Evolutionary conservation across 106 monocot genomes (phyloP), one percentile per base, ranked within the genome.

Genomic region (Iris macrosiphon): DNA sequence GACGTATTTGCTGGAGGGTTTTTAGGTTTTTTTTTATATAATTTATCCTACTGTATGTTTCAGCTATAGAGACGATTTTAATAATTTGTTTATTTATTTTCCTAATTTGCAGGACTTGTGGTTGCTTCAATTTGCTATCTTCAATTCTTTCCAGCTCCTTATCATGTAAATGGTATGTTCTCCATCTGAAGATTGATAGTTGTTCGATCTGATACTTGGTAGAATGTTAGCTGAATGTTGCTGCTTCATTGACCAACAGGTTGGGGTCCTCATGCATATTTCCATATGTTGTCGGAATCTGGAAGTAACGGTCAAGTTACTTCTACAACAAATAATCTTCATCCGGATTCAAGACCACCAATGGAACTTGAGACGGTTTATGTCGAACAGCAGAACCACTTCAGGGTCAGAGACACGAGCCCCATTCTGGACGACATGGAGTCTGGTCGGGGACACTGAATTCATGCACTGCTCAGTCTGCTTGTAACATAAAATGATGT

Each of bases 1-100:
- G 79, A 80, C 60, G 79, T 80, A 15, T 72, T 76, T 72, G 64
- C 81, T 33, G 81, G 81, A 45, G 81, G 72, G 24, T 21, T 81
- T 63, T 33, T 81, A 72, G 81, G 81, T 81, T 53, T 50, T 53
- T 10, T 55, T 24, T 32, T 40, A 26, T 52, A 11, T 21, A 38
- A 47, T 46, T 21, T 48, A 7, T 31, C 13, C 13, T 19, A 32
- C 13, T 29, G 7, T 42, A 40, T 62, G 1, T 45, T 15, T 44
- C 37, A 38, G 5, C 18, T 45, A 20, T 47, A 12, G 29, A 30
- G 34, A 37, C 21, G 5, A 13, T 23, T 23, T 13, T 15, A 22
- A 14, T 55, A 21, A 28, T 37, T 31, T 17, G 20, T 59, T 18
- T 42, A 1, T 21, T 41, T 8, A 35, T 34, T 58, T 28, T 26